Conservation (phyloP, 768 basidiomycete species). For the Lactarius trivialis region DNA sequence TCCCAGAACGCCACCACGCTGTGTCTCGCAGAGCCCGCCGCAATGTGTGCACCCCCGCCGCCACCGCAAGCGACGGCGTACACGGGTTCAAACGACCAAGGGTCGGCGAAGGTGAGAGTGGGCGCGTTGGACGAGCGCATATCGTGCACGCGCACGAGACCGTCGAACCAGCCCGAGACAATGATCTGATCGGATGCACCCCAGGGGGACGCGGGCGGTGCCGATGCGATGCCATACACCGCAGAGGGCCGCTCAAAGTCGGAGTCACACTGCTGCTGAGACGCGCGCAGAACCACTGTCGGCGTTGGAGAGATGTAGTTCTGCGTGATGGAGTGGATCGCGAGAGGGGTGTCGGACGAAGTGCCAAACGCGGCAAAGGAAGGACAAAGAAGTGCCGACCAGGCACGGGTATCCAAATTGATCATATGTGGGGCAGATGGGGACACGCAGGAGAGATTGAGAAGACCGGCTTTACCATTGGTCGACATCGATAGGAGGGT, state of each 20-base stretch:
- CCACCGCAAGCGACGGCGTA: constrained; percentile 74
- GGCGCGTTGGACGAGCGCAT: constrained; percentile 55
- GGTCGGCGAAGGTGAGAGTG: constrained; percentile 55
- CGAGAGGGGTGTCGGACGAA: constrained; percentile 52
- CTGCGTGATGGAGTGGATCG: constrained; percentile 47
- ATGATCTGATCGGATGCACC: constrained; percentile 66
- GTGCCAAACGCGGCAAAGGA: constrained; percentile 63
- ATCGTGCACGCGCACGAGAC: constrained; percentile 66
- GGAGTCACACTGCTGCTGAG: constrained; percentile 25
- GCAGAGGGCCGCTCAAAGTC: constrained; percentile 37
- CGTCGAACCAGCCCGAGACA: constrained; percentile 80
- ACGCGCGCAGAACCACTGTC: constrained; percentile 41
- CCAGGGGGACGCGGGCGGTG: constrained; percentile 58
- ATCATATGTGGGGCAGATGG: constrained; percentile 30
- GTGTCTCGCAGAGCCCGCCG: constrained; percentile 72
- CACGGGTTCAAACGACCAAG: constrained; percentile 64
- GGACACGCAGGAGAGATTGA: constrained; percentile 21
- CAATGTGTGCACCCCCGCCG: constrained; percentile 55
- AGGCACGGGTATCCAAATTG: constrained; percentile 48
- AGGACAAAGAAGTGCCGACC: constrained; percentile 54
- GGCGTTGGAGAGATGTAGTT: constrained; percentile 43
- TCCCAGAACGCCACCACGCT: constrained; percentile 81
- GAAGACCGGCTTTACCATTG: constrained; percentile 42
- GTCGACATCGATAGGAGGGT: constrained; percentile 53
- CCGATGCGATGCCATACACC: constrained; percentile 64